Evolutionary conservation across 176 grass and related monocot species (phyloP), one percentile per base, ranked within the genome.

Genomic region (Bromus sterilis): DNA sequence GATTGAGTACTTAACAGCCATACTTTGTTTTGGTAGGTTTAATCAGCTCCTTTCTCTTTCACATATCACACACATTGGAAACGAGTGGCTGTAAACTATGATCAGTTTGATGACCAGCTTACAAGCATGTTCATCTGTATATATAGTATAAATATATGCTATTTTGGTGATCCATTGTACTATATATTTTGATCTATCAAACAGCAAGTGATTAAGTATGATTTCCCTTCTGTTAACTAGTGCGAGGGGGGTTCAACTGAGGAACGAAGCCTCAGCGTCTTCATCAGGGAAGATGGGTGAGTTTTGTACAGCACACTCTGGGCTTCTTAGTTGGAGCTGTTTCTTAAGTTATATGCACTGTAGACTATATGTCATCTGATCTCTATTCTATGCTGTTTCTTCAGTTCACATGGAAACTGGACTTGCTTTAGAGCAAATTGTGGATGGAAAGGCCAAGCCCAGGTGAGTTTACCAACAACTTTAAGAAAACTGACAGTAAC

Each of bases 401-500:
- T 63, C 82, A 99, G 96, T 56, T 20, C 1, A 13, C 68, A 60
- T 12, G 91, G 93, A 31, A 23, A 58, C 11, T 99, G 96, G 96
- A 78, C 24, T 29, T 99, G 96, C 64, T 99, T 99, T 66, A 90
- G 93, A 87, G 73, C 83, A 6, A 93, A 6, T 28, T 99, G 96
- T 87, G 96, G 93, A 44, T 99, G 87, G 93, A 90, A 61, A 67
- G 96, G 96, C 80, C 5, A 2, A 83, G 41, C 65, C 30, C 33
- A 79, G 83, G 95, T 94, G 87, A 8, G 29, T 73, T 14, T 68
- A 67, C 11, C 30, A 75, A 63, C 33, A 65, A 74, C 82, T 42
- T 16, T 42, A 59, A 30, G 5, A 28, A 64, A 78, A 78, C 44
- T 82, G 2, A 73, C 61, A n/a, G 11, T 79, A 43, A 34, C 71